Evolutionary conservation across 495 filamentous ascomycete species (phyloP).

Genomic region (Podospora comata): DNA sequence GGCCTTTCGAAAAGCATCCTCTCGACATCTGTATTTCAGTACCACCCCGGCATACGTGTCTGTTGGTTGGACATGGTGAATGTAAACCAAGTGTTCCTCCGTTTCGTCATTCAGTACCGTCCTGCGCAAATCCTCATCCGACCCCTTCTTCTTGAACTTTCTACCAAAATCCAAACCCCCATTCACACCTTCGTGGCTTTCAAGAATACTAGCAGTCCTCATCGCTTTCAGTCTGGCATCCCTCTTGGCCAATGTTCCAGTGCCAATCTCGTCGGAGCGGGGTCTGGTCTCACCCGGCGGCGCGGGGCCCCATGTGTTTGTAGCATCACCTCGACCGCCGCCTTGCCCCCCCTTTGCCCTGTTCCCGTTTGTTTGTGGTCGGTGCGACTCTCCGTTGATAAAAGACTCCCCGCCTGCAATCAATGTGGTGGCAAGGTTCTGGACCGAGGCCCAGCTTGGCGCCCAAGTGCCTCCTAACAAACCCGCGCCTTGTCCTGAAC

Average conservation of each 20-base stretch:
- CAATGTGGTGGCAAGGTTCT: constrained; percentile 44
- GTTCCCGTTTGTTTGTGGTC: constrained; percentile 29
- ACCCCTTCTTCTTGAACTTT: constrained; percentile 53
- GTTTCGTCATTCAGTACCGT: constrained; percentile 36
- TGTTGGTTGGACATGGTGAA: constrained; percentile 76
- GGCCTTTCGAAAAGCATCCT: constrained; percentile 74
- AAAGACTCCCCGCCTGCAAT: constrained; percentile 31
- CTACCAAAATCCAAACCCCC: constrained; percentile 46
- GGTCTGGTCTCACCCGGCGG: constrained; percentile 37
- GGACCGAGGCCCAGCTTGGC: constrained; percentile 46
- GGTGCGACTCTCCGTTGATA: constrained; percentile 32
- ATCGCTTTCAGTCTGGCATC: constrained; percentile 47
- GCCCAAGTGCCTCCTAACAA: constrained; percentile 44
- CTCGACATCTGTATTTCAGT: constrained; percentile 81
- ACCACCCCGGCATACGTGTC: constrained; percentile 90
- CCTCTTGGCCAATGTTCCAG: constrained; percentile 47
- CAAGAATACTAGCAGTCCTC: constrained; percentile 49
- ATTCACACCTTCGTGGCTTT: constrained; percentile 49
- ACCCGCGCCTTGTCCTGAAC: constrained; percentile 32
- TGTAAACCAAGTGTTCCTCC: constrained; percentile 75
- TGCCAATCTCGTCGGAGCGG: constrained; percentile 43
- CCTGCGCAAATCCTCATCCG: constrained; percentile 43
- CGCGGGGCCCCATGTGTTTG: constrained; percentile 40
- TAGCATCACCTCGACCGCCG: background rate
- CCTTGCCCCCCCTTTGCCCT: constrained; percentile 20